Evolutionary conservation across 2,329 filamentous ascomycete species (phyloP).

Genomic region (Aspergillus clavatus): DNA sequence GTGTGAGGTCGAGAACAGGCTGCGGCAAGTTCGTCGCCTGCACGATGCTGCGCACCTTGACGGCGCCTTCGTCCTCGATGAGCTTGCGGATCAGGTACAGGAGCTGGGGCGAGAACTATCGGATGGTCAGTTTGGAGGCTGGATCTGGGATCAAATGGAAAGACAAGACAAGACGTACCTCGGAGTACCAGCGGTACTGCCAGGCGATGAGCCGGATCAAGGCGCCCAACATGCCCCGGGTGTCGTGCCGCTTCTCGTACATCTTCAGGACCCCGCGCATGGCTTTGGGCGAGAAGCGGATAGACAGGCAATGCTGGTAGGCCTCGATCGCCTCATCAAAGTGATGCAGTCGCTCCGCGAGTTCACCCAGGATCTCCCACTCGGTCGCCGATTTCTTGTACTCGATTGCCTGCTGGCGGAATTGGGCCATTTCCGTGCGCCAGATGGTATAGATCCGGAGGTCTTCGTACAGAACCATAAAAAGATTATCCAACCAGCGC

Average conservation of each 20-base stretch:
- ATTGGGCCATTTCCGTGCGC: conserved; percentile 96
- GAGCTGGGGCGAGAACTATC: conserved; percentile 80
- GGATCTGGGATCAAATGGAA: not conserved
- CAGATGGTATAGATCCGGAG: conserved; percentile 98
- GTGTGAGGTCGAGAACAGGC: conserved; percentile 86
- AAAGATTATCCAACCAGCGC: conserved; percentile 95
- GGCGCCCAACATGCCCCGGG: conserved; percentile 74
- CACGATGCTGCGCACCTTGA: conserved; percentile 95
- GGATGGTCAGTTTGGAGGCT: conserved; percentile 11
- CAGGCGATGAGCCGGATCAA: conserved; percentile 89
- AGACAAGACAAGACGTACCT: conserved; percentile 50
- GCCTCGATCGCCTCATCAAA: conserved; percentile 87
- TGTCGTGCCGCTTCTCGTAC: conserved; percentile 73
- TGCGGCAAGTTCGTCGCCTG: conserved; percentile 93
- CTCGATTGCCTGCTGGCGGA: conserved; percentile 83
- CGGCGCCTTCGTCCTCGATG: conserved; percentile 94
- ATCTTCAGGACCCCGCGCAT: conserved; percentile 77
- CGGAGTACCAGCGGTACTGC: conserved; percentile 99
- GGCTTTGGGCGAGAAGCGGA: conserved; percentile 89
- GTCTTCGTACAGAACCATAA: conserved; percentile 99
- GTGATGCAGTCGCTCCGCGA: conserved; percentile 90
- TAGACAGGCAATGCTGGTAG: conserved; percentile 78
- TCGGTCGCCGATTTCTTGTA: conserved; percentile 97
- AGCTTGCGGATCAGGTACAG: conserved; percentile 82
- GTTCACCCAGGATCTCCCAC: conserved; percentile 93